phyloP scores from a whole-genome alignment of 2,329 filamentous ascomycete species.

The Hymenoscyphus occultus region DNA sequence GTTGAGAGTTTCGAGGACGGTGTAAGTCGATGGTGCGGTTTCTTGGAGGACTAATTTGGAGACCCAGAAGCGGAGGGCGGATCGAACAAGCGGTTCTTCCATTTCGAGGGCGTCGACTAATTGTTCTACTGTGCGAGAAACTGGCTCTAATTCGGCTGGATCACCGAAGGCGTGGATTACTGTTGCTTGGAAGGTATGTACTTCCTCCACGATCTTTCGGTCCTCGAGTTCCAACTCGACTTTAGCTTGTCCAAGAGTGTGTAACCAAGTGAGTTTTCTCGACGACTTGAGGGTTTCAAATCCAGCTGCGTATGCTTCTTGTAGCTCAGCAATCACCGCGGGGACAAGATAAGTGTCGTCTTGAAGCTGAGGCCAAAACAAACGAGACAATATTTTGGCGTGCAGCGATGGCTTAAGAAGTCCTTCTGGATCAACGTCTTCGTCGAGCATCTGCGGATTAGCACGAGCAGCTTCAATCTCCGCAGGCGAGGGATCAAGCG shows the following conservation, averaged over 20 bases:
- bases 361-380: constrained; percentile 87
- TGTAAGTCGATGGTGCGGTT: constrained; percentile 52
- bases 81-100: constrained; percentile 67
- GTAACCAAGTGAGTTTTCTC: constrained; percentile 85
- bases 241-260: constrained; percentile 74
- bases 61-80: constrained; percentile 71
- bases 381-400: constrained; percentile 82
- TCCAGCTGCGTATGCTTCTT: constrained; percentile 67
- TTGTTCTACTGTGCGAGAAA: constrained; percentile 47
- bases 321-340: constrained; percentile 53
- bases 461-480: constrained; percentile 29
- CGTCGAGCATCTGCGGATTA: constrained; percentile 27
- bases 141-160: constrained; percentile 25
- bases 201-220: constrained; percentile 67
- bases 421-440: constrained; percentile 37
- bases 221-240: constrained; percentile 83
- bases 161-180: constrained; percentile 79
- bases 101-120: constrained; percentile 60
- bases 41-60: constrained; percentile 63
- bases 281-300: constrained; percentile 80
- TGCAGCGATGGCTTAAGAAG: constrained; percentile 50
- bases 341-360: constrained; percentile 68
- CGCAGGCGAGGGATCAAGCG: constrained; percentile 36
- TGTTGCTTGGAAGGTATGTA: constrained; percentile 80
- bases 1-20: constrained; percentile 64